Evolutionary conservation across 345 rosid species (phyloP).

Genomic region (Firmiana major): DNA sequence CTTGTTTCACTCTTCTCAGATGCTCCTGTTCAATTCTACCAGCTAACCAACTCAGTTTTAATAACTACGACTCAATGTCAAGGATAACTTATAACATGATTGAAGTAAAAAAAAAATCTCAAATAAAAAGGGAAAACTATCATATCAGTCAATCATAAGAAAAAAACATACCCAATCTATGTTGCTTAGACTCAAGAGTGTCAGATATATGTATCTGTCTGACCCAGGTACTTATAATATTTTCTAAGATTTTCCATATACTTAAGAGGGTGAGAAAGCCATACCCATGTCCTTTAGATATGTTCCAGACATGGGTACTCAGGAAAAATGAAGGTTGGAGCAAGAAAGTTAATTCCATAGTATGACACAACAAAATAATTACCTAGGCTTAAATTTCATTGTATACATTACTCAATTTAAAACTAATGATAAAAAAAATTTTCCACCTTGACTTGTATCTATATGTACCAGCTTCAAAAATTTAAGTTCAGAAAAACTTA

Average conservation of each 20-base stretch:
- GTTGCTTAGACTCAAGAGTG: not conserved
- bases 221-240: not conserved
- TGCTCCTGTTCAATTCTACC: not conserved
- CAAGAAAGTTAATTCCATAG: not conserved
- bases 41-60: not conserved
- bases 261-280: not conserved
- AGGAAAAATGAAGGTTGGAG: not conserved
- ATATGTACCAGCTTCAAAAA: not conserved
- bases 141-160: not conserved
- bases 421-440: not conserved
- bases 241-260: not conserved
- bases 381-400: not conserved
- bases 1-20: not conserved
- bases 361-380: not conserved
- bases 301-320: not conserved
- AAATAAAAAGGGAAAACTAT: not conserved
- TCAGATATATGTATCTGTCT: not conserved
- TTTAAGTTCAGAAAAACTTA: not conserved
- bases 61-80: not conserved
- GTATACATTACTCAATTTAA: not conserved
- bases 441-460: not conserved
- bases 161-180: not conserved
- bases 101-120: not conserved
- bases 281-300: not conserved
- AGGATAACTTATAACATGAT: not conserved